A percentile compares a stretch with the other conserved stretches of the same genome.
These are phyloP conservation scores for Oryza rufipogon DNA, from an alignment of 176 grass and related monocot species.

Conservation along the genomic window DNA sequence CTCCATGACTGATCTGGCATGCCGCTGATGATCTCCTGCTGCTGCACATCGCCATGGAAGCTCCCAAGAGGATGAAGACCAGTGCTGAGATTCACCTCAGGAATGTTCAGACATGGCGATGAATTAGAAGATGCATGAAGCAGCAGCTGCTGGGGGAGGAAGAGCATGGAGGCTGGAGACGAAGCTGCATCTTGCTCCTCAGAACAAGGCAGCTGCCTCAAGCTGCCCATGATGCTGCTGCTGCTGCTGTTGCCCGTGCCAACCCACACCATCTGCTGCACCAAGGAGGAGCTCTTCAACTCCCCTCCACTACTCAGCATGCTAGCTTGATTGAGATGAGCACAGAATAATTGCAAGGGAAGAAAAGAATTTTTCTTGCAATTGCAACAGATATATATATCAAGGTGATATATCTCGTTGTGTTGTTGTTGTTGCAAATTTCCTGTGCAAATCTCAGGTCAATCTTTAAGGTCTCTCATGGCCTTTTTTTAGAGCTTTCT, in stretches of 20 bases:
- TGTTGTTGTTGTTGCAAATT: conserved; percentile 29
- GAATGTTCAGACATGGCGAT: conserved; percentile 4
- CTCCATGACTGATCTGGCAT: conserved; percentile 75
- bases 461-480: conserved; percentile 44
- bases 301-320: conserved; percentile 68
- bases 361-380: not conserved
- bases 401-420: not conserved
- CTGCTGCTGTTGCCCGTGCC: conserved; percentile 44
- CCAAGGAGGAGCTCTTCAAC: conserved; percentile 35
- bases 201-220: conserved; percentile 44
- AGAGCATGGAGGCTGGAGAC: conserved; percentile 44
- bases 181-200: conserved; percentile 45
- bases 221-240: conserved; percentile 50
- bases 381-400: not conserved
- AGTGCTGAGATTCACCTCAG: conserved; percentile 20
- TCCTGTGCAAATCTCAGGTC: conserved; percentile 43
- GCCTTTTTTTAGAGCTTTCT: conserved; percentile 38
- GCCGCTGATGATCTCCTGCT: conserved; percentile 27
- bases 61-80: not conserved
- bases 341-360: not conserved
- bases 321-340: conserved; percentile 10
- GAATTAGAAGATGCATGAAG: not conserved
- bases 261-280: conserved; percentile 44
- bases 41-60: conserved; percentile 33
- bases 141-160: conserved; percentile 43